Conservation (phyloP, 371 early-diverging fungal genomes). For the Mortierella sp. region DNA sequence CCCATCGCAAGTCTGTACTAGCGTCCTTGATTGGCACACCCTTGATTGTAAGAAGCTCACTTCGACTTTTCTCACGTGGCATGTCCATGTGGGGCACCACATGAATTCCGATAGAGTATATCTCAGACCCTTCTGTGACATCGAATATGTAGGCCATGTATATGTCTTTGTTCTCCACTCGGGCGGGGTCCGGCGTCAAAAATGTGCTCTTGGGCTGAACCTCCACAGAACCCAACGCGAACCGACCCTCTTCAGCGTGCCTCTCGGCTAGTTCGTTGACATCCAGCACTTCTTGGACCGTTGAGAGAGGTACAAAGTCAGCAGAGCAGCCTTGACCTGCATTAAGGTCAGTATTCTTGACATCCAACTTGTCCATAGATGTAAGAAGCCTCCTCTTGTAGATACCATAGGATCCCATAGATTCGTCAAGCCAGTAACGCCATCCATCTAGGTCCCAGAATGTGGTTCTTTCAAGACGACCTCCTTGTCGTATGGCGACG, state of each 20-base stretch:
- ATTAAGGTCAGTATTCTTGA: not conserved
- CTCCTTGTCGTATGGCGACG: not conserved
- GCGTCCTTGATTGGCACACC: constrained; percentile 59
- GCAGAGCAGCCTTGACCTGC: constrained; percentile 8
- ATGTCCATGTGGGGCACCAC: too few relatives aligned
- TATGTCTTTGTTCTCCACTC: not conserved
- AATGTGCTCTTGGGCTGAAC: constrained; percentile 27
- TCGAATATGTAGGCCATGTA: constrained; percentile 58
- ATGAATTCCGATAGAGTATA: constrained; percentile 47
- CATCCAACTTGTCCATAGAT: too few relatives aligned
- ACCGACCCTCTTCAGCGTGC: constrained; percentile 5
- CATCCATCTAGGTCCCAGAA: constrained; percentile 49
- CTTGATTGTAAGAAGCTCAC: too few relatives aligned
- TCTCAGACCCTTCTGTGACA: constrained; percentile 55
- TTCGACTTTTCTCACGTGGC: too few relatives aligned
- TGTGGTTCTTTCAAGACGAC: constrained; percentile 26
- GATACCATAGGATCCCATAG: constrained; percentile 22
- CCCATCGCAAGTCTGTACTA: constrained; percentile 54
- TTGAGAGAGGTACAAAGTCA: not conserved
- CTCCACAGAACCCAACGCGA: constrained; percentile 33
- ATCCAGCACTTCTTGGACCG: constrained; percentile 21
- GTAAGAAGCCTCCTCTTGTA: constrained; percentile 30
- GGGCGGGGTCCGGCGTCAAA: constrained; percentile 2
- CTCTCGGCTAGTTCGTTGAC: constrained; percentile 25
- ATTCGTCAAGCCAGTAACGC: constrained; percentile 45